phyloP scores from a whole-genome alignment of 441 rosid genomes.

The Syzygium syzygioides region DNA sequence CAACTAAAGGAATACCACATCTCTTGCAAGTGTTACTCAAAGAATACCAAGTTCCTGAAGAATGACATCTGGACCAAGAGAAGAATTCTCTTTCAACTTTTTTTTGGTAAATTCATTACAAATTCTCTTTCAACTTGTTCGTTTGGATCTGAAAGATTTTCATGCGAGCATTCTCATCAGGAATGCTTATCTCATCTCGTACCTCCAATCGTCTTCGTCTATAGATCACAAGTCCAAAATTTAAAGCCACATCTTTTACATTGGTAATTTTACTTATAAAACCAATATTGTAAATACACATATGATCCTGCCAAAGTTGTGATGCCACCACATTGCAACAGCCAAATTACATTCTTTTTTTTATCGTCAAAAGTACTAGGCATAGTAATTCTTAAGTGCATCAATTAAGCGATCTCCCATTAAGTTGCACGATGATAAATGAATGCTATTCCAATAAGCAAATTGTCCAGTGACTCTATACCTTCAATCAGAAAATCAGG shows the following conservation, averaged over 20 bases:
- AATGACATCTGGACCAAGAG: slow-evolving; percentile 75
- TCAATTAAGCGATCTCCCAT: neutral
- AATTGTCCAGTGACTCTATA: slow-evolving; percentile 83
- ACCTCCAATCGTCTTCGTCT: slow-evolving; percentile 98
- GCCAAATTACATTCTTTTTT: too few relatives aligned
- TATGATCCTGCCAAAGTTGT: too few relatives aligned
- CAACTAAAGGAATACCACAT: neutral
- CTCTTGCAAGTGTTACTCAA: neutral
- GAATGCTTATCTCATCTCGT: slow-evolving; percentile 96
- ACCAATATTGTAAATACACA: too few relatives aligned
- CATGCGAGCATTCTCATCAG: slow-evolving; percentile 88
- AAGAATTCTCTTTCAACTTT: too few relatives aligned
- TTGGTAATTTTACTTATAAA: too few relatives aligned
- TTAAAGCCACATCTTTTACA: slow-evolving; percentile 7
- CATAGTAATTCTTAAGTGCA: neutral
- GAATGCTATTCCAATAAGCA: slow-evolving; percentile 63
- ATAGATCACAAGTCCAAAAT: slow-evolving; percentile 9
- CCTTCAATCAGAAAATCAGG: slow-evolving; percentile 20
- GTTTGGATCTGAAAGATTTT: slow-evolving; percentile 95
- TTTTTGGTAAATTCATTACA: too few relatives aligned
- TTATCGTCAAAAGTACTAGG: too few relatives aligned
- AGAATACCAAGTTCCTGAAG: slow-evolving; percentile 12
- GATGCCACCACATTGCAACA: too few relatives aligned
- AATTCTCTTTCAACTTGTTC: slow-evolving; percentile 96
- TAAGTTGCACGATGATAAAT: neutral